Conservation (phyloP, 2,329 filamentous ascomycete genomes). For the Curvularia sp. region DNA sequence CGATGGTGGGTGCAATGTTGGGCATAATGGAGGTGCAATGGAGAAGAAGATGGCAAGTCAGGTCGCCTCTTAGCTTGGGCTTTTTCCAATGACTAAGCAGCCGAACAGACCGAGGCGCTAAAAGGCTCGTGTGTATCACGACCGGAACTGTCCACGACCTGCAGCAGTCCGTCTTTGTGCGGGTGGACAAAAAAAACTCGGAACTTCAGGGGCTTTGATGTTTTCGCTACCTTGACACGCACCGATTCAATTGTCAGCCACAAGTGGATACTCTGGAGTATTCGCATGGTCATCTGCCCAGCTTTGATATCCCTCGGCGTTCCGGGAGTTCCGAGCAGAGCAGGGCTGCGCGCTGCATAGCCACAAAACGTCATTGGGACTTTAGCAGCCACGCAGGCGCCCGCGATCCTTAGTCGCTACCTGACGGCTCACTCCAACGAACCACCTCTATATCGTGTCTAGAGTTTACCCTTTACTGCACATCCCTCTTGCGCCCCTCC, state of each 20-base stretch:
- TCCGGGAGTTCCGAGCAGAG: slow-evolving; percentile 14
- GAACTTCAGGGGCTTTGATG: neutral
- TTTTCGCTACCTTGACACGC: neutral
- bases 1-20: slow-evolving; percentile 66
- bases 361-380: slow-evolving; percentile 20
- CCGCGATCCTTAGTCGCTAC: slow-evolving; percentile 35
- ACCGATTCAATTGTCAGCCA: neutral
- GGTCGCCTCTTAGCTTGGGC: slow-evolving; percentile 11
- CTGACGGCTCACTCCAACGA: slow-evolving; percentile 8
- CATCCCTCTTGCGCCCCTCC: slow-evolving; percentile 17
- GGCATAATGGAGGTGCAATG: slow-evolving; percentile 51
- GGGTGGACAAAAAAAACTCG: neutral
- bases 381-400: slow-evolving; percentile 31
- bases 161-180: neutral
- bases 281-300: slow-evolving; percentile 5
- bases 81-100: slow-evolving; percentile 8
- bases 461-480: slow-evolving; percentile 7
- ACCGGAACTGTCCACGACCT: neutral
- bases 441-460: slow-evolving; percentile 7
- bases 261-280: neutral
- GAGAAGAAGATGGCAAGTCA: slow-evolving; percentile 10
- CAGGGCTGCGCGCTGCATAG: slow-evolving; percentile 15
- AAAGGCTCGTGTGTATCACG: neutral
- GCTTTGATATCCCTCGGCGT: slow-evolving; percentile 8
- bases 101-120: slow-evolving; percentile 5